phyloP scores from a whole-genome alignment of 2,329 filamentous ascomycete species.

The Arachnomyces sp. region DNA sequence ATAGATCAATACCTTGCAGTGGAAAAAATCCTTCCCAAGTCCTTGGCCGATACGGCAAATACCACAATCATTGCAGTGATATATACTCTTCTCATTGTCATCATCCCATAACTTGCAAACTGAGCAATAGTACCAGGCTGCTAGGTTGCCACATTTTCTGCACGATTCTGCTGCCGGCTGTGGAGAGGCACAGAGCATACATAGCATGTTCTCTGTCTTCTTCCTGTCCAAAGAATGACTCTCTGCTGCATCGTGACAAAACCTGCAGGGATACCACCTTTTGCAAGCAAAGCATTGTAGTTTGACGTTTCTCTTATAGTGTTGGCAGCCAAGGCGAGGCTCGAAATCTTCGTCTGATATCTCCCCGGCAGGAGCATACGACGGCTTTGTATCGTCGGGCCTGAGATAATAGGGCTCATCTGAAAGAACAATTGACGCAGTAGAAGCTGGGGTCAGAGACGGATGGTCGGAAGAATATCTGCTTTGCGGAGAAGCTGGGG shows the following conservation, averaged over 20 bases:
- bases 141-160: slow-evolving; percentile 63
- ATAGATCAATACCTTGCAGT: slow-evolving; percentile 72
- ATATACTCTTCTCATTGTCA: slow-evolving; percentile 81
- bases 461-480: slow-evolving; percentile 21
- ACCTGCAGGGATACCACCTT: slow-evolving; percentile 88
- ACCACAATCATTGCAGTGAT: slow-evolving; percentile 92
- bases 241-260: slow-evolving; percentile 83
- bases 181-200: slow-evolving; percentile 85
- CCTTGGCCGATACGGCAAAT: slow-evolving; percentile 89
- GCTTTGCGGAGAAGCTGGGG: slow-evolving; percentile 25
- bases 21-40: slow-evolving; percentile 87
- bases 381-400: slow-evolving; percentile 56
- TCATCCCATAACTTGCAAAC: slow-evolving; percentile 98
- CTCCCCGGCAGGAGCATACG: slow-evolving; percentile 53
- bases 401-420: slow-evolving; percentile 35
- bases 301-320: slow-evolving; percentile 95
- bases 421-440: slow-evolving; percentile 20
- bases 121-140: slow-evolving; percentile 85
- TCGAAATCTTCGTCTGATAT: slow-evolving; percentile 45
- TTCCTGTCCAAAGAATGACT: slow-evolving; percentile 71
- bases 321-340: slow-evolving; percentile 67
- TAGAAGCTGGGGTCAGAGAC: slow-evolving; percentile 19
- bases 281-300: slow-evolving; percentile 85
- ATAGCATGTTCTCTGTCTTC: slow-evolving; percentile 91
- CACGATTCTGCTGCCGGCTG: slow-evolving; percentile 77